A percentile compares a stretch with the other conserved stretches of the same genome.
Conservation (phyloP, 768 basidiomycete species). For the Rhizopogon vinicolor region DNA sequence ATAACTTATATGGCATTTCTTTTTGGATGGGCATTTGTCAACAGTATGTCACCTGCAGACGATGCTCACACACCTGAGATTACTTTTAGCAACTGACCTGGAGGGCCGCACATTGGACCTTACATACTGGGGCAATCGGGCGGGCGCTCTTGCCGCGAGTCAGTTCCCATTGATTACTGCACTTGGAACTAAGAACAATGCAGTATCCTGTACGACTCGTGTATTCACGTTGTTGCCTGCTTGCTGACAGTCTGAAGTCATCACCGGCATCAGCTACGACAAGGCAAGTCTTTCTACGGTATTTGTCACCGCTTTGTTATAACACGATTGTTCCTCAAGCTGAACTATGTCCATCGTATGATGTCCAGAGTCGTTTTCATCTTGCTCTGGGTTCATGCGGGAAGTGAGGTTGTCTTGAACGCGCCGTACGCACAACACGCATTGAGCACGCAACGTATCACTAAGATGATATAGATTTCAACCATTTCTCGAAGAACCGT, state of each 20-base stretch:
- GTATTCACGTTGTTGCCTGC: not conserved
- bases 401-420: constrained; percentile 5
- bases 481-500: not conserved
- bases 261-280: constrained; percentile 5
- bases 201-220: constrained; percentile 32
- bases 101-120: constrained; percentile 15
- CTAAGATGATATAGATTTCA: not conserved
- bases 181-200: constrained; percentile 58
- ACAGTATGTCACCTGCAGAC: constrained; percentile 32
- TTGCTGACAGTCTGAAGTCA: not conserved
- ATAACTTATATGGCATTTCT: constrained; percentile 37
- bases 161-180: constrained; percentile 54
- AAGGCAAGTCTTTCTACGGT: not conserved
- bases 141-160: constrained; percentile 37
- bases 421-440: not conserved
- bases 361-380: constrained; percentile 38
- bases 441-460: not conserved
- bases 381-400: constrained; percentile 43
- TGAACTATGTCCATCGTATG: constrained; percentile 39
- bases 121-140: constrained; percentile 28
- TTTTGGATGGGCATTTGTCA: constrained; percentile 37
- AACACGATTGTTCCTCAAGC: constrained; percentile 6
- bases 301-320: not conserved
- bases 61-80: not conserved
- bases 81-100: constrained; percentile 16